These are phyloP conservation scores for Scedosporium aurantiacum DNA, from an alignment of 2,329 filamentous ascomycete genomes.

Conservation along the genomic window DNA sequence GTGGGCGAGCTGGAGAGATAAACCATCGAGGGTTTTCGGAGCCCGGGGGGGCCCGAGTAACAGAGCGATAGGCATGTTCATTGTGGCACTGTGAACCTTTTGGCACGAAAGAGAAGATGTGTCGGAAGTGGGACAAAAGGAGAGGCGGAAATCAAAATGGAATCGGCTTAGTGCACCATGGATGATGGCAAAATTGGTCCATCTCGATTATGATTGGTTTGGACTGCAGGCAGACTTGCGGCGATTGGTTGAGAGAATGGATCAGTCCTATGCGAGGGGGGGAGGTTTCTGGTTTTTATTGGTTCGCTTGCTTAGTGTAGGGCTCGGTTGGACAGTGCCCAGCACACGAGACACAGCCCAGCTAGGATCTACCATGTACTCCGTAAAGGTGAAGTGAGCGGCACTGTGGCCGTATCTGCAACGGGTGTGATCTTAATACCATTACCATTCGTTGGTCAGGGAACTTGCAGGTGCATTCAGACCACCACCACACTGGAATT, in stretches of 20 bases:
- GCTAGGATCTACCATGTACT: background rate
- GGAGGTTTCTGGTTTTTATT: background rate
- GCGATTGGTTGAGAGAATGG: background rate
- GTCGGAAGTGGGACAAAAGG: background rate
- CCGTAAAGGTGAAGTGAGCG: background rate
- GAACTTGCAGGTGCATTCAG: background rate
- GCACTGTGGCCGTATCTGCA: background rate
- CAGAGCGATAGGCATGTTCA: background rate
- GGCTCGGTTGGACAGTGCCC: background rate
- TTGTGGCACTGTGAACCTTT: background rate
- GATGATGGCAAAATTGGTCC: constrained; percentile 1
- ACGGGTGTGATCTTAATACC: background rate
- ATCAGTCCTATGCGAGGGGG: background rate
- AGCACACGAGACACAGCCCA: background rate
- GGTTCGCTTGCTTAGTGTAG: constrained; percentile 2
- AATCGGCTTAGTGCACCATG: constrained; percentile 2
- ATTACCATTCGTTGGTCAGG: background rate
- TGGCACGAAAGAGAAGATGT: background rate
- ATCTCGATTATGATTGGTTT: background rate
- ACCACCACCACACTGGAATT: background rate
- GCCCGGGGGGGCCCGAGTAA: constrained; percentile 2
- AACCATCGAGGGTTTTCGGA: constrained; percentile 5
- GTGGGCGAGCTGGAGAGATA: constrained; percentile 3
- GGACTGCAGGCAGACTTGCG: background rate
- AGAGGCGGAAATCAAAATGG: constrained; percentile 1